Evolutionary conservation across 768 basidiomycete genomes (phyloP).

Genomic region (Rhizopogon vulgaris): DNA sequence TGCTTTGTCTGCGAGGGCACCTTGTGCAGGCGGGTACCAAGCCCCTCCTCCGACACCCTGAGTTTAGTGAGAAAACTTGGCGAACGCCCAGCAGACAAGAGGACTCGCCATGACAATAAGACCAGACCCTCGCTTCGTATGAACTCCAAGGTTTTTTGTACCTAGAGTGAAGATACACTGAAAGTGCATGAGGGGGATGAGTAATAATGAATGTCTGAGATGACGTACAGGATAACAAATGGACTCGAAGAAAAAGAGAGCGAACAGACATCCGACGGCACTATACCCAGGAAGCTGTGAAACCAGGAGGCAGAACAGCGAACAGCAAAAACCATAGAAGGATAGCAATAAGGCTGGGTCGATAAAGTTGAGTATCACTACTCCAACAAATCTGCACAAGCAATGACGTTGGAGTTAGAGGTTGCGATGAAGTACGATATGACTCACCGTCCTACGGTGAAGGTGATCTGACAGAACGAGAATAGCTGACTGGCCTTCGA

Average conservation of each 20-base stretch:
- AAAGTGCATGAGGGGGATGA: background rate
- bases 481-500: constrained; percentile 57
- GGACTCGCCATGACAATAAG: constrained; percentile 52
- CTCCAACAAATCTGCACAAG: constrained; percentile 49
- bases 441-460: constrained; percentile 51
- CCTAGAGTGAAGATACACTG: constrained; percentile 59
- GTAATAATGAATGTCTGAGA: background rate
- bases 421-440: background rate
- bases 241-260: constrained; percentile 70
- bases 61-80: background rate
- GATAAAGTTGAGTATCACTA: constrained; percentile 52
- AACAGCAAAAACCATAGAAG: constrained; percentile 47
- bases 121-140: constrained; percentile 58
- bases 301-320: constrained; percentile 44
- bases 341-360: constrained; percentile 60
- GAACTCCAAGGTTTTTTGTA: constrained; percentile 55
- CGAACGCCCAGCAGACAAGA: background rate
- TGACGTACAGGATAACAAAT: constrained; percentile 59
- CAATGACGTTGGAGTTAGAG: constrained; percentile 9
- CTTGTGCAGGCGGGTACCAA: constrained; percentile 65
- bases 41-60: constrained; percentile 60
- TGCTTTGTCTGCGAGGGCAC: constrained; percentile 42
- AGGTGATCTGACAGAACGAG: constrained; percentile 68
- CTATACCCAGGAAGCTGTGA: constrained; percentile 44
- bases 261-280: constrained; percentile 56